Base-by-base conservation (phyloP, 1,284 basidiomycete species). In the Puccinia polysora region DNA sequence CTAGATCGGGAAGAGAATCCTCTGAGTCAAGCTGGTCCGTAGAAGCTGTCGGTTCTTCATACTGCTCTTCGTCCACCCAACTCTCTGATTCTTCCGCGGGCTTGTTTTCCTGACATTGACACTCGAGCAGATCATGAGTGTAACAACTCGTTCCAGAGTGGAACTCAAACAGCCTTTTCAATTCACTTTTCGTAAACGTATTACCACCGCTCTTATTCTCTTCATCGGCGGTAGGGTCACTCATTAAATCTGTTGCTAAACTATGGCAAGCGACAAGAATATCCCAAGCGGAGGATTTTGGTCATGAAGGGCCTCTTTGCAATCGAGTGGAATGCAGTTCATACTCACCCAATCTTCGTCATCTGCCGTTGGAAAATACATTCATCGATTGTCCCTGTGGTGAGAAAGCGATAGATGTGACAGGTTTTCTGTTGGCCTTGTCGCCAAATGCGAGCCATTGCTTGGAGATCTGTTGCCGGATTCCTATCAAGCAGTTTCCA, bases 361-460 rank as follows among this genome's bases (percentile, higher is more conserved):
- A 97, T 86, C 80, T 97, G 95, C 60, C 96, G 85, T 80, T 97
- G 78, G 56, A 78, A 80, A 65, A 80, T 80, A 72, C 79, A 80
- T 62, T 80, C 79, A 65, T 80, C 79, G 75, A 80, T 78, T 2
- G 79, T 78, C n/a, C 79, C 79, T 0, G 77, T 75, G 0, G 78
- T 70, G 62, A 97, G 81, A 74, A 97, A 86, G 32, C 96, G 86
- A 80, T 99, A 99, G 70, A 98, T 96, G 80, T 87, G 59, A 75
- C 81, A 82, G 14, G 89, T 87, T 45, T 87, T 86, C 78, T 90
- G 94, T 81, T 98, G 96, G 0, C 96, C 96, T 81, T 98, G 95
- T 45, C 68, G 50, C 68, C 68, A 71, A 45, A 71, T 97, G 59
- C 96, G 86, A 64, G 93, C 95, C 95, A 98, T 98, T 0, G 95